Evolutionary conservation across 139 green algal species (phyloP), one percentile per base, ranked within the genome.

Genomic region (Yamagishiella unicocca): DNA sequence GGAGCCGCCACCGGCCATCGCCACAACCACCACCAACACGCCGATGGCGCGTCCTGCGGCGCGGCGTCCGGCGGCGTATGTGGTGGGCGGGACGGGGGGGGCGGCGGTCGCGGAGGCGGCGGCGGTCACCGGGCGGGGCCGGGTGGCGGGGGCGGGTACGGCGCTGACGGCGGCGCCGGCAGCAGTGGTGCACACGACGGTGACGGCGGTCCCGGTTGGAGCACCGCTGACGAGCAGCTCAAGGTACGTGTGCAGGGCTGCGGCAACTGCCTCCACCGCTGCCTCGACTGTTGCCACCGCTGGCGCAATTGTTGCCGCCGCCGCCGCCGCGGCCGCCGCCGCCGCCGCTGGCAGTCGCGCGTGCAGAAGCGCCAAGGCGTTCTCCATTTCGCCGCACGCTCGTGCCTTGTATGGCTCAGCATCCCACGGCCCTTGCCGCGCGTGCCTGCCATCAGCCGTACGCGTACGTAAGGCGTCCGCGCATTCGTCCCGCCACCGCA

Each of bases 401-500:
- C n/a, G n/a, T n/a, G n/a, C n/a, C n/a, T n/a, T n/a, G n/a, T n/a
- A n/a, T n/a, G n/a, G n/a, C n/a, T n/a, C n/a, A n/a, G n/a, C n/a
- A n/a, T n/a, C n/a, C n/a, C n/a, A n/a, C n/a, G n/a, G n/a, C n/a
- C n/a, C n/a, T n/a, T n/a, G n/a, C n/a, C n/a, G n/a, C n/a, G n/a
- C n/a, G n/a, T n/a, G n/a, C n/a, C n/a, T n/a, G n/a, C n/a, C n/a
- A n/a, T n/a, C n/a, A n/a, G 19, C 29, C 75, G 46, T 17, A 46
- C 50, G 50, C 50, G 50, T 58, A 58, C 17, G 12, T 17, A 12
- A 58, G 12, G 50, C 50, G 50, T 58, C 50, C n/a, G 19, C 6
- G 4, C 33, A 10, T 71, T 33, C 77, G 8, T 17, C 4, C 33
- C 33, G 8, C 64, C 8, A 85, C 82, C 95, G 25, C 93, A 98